Evolutionary conservation across 1,284 basidiomycete genomes (phyloP).

Genomic region (Ganoderma lingzhi): DNA sequence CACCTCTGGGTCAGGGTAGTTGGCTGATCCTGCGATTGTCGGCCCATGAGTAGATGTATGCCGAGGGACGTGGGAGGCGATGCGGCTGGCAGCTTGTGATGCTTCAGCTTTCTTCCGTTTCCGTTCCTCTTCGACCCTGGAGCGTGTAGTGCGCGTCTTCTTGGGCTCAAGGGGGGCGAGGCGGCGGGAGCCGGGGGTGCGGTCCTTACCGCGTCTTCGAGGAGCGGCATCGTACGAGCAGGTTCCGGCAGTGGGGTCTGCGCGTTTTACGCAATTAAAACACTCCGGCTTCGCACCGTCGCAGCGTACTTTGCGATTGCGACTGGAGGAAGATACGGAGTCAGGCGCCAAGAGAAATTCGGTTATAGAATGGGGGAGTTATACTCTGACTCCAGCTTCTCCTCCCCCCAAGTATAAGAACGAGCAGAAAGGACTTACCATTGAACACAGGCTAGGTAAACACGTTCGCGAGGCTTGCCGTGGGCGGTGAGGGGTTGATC

Average conservation of each 20-base stretch:
- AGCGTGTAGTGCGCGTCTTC: constrained; percentile 30
- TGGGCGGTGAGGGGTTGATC: constrained; percentile 24
- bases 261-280: constrained; percentile 67
- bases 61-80: not conserved
- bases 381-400: not conserved
- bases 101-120: constrained; percentile 22
- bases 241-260: constrained; percentile 29
- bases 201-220: constrained; percentile 77
- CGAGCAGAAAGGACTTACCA: constrained; percentile 17
- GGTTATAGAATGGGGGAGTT: constrained; percentile 15
- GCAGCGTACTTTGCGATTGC: constrained; percentile 79
- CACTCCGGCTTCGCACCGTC: constrained; percentile 79
- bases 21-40: not conserved
- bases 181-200: constrained; percentile 74
- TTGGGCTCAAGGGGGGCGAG: constrained; percentile 40
- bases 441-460: constrained; percentile 24
- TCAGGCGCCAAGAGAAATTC: not conserved
- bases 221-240: constrained; percentile 70
- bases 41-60: constrained; percentile 3
- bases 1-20: not conserved
- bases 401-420: not conserved
- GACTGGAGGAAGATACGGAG: constrained; percentile 49
- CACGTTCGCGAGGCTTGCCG: constrained; percentile 30
- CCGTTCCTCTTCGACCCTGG: constrained; percentile 24
- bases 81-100: not conserved